phyloP scores from a whole-genome alignment of 345 rosid genomes.

The Fremontodendron californicum region DNA sequence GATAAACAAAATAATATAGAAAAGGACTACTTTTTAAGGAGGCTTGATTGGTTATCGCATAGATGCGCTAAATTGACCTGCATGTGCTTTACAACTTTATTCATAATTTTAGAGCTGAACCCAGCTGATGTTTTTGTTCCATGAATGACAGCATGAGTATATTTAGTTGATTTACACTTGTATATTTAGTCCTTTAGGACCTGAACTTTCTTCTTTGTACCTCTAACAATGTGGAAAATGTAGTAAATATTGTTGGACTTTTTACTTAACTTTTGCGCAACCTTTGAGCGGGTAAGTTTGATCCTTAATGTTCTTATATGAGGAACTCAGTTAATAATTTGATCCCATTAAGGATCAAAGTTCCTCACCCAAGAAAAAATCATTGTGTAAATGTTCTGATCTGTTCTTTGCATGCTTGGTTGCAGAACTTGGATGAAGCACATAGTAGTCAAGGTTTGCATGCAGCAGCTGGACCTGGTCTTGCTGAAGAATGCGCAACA shows the following conservation, averaged over 20 bases:
- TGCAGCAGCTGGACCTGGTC: constrained; percentile 95
- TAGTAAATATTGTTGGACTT: not conserved
- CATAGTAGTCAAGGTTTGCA: constrained; percentile 95
- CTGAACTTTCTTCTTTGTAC: not conserved
- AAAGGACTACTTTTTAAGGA: not conserved
- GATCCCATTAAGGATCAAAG: not conserved
- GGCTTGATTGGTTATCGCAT: not conserved
- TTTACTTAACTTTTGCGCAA: too few relatives aligned
- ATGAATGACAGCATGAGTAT: not conserved
- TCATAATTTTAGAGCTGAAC: not conserved
- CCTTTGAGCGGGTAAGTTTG: not conserved
- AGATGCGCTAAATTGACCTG: not conserved
- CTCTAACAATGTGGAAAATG: not conserved
- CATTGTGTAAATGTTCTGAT: constrained; percentile 8
- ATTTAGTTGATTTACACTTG: not conserved
- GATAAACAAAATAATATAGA: not conserved
- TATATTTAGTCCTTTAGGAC: not conserved
- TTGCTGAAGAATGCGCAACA: constrained; percentile 86
- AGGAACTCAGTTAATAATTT: not conserved
- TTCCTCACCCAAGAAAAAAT: not conserved
- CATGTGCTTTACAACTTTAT: not conserved
- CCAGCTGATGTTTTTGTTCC: not conserved
- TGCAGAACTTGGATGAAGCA: constrained; percentile 83
- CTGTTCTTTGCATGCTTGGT: constrained; percentile 22
- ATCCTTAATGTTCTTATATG: not conserved